phyloP scores from a whole-genome alignment of 2,329 filamentous ascomycete species.

The Albophoma yamanashiensis region DNA sequence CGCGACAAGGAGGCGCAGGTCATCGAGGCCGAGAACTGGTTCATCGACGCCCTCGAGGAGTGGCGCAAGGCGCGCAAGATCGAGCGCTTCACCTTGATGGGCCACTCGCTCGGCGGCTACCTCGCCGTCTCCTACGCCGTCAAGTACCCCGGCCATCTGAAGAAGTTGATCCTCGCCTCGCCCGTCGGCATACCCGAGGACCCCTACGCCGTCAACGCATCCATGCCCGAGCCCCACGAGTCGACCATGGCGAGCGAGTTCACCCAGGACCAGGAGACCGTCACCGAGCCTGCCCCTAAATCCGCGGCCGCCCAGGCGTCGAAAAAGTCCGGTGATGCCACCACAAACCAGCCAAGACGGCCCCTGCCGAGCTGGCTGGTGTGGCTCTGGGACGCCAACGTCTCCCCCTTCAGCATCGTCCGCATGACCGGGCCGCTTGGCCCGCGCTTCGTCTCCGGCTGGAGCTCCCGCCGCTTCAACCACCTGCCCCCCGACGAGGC shows the following conservation, averaged over 20 bases:
- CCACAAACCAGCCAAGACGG: slow-evolving; percentile 26
- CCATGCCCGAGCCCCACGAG: slow-evolving; percentile 65
- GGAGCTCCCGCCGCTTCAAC: slow-evolving; percentile 87
- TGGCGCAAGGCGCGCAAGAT: slow-evolving; percentile 86
- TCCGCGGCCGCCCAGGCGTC: not conserved
- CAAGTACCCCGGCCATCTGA: slow-evolving; percentile 88
- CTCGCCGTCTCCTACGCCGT: slow-evolving; percentile 90
- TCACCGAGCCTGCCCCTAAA: slow-evolving; percentile 19
- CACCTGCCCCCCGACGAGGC: slow-evolving; percentile 74
- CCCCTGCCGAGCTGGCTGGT: slow-evolving; percentile 76
- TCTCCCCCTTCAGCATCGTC: slow-evolving; percentile 87
- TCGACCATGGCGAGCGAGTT: slow-evolving; percentile 71
- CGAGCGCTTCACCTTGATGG: slow-evolving; percentile 85
- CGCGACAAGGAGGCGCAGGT: slow-evolving; percentile 75
- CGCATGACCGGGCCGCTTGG: slow-evolving; percentile 83
- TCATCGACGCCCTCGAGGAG: slow-evolving; percentile 90
- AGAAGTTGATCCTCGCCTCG: slow-evolving; percentile 92
- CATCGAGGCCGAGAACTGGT: slow-evolving; percentile 86
- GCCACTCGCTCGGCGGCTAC: slow-evolving; percentile 90
- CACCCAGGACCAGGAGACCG: slow-evolving; percentile 56
- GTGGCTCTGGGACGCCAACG: slow-evolving; percentile 94
- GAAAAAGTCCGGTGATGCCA: slow-evolving; percentile 27
- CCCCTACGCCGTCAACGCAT: slow-evolving; percentile 73
- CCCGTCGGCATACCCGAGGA: slow-evolving; percentile 93
- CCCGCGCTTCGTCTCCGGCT: slow-evolving; percentile 84